These are phyloP conservation scores for Wickerhamiella spandovensis DNA, from an alignment of 805 yeast genomes.

Conservation along the genomic window DNA sequence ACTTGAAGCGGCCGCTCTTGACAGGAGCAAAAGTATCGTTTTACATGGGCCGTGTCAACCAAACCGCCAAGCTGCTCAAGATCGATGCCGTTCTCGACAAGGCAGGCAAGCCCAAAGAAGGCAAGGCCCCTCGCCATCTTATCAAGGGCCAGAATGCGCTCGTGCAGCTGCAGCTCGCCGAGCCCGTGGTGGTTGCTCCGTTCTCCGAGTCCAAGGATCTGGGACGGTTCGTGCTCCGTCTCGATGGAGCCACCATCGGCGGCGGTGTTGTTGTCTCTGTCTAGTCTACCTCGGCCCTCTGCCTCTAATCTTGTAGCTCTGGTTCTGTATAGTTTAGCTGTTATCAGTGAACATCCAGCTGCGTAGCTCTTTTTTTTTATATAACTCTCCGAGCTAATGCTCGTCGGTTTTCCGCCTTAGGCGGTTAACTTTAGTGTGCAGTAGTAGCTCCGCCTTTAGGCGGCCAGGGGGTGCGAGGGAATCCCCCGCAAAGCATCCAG, in stretches of 20 bases:
- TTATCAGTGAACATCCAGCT: no score
- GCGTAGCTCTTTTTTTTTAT: no score
- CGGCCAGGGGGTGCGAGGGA: no score
- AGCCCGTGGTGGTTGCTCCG: conserved; percentile 39
- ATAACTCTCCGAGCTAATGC: no score
- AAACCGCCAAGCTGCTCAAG: conserved; percentile 51
- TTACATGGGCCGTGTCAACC: conserved; percentile 61
- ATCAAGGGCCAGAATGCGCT: conserved; percentile 45
- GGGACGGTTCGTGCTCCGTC: conserved; percentile 57
- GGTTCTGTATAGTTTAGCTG: no score
- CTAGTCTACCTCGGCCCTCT: no score
- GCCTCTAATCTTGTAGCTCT: no score
- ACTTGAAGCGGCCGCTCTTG: conserved; percentile 54
- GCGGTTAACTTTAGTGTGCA: no score
- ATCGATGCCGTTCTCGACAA: conserved; percentile 28
- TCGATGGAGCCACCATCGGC: conserved; percentile 58
- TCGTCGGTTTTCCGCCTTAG: no score
- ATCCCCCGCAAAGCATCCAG: no score
- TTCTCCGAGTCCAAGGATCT: conserved; percentile 37
- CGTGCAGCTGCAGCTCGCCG: conserved; percentile 40
- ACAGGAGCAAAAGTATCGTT: conserved; percentile 69
- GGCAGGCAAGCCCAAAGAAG: conserved; percentile 25
- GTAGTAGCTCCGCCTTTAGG: no score
- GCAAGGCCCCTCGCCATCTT: conserved; percentile 37
- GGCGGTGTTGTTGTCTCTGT: conserved; percentile 36